Evolutionary conservation across 2,329 filamentous ascomycete genomes (phyloP).

Genomic region (Ophiocordyceps unilateralis): DNA sequence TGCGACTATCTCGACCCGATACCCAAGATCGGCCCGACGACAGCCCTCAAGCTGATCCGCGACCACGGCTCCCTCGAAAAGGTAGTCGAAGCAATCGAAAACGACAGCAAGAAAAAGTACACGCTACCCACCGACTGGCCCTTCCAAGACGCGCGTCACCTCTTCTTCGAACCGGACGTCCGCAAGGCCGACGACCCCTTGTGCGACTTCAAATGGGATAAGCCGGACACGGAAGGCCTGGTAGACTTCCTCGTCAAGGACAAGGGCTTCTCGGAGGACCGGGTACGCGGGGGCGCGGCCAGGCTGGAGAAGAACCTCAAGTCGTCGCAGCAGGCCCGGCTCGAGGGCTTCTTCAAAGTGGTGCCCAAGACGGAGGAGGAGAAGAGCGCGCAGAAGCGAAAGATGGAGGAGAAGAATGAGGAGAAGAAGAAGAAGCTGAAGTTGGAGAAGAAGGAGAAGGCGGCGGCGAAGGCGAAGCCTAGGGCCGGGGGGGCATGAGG

Average conservation of each 20-base stretch:
- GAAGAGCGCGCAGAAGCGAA: conserved; percentile 73
- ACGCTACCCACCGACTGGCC: conserved; percentile 93
- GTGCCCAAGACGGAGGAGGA: conserved; percentile 76
- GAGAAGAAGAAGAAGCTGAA: conserved; percentile 93
- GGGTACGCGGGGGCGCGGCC: conserved; percentile 63
- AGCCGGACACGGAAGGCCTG: conserved; percentile 76
- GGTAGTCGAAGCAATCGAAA: conserved; percentile 65
- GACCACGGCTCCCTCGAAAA: conserved; percentile 80
- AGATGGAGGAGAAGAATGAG: conserved; percentile 80
- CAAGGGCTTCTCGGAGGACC: conserved; percentile 93
- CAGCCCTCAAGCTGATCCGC: conserved; percentile 83
- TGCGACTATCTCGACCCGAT: conserved; percentile 97
- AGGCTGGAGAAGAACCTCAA: conserved; percentile 82
- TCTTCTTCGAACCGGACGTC: conserved; percentile 88
- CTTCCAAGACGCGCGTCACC: conserved; percentile 72
- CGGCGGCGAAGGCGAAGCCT: conserved; percentile 74
- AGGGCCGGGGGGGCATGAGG: conserved; percentile 23
- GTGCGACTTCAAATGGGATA: conserved; percentile 97
- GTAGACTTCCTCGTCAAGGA: conserved; percentile 81
- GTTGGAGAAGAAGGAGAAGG: conserved; percentile 89
- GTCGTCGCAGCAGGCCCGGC: conserved; percentile 70
- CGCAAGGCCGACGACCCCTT: conserved; percentile 64
- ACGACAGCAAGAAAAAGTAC: conserved; percentile 64
- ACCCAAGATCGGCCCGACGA: conserved; percentile 82
- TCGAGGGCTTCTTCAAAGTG: conserved; percentile 96